Base-by-base conservation (phyloP, 495 filamentous ascomycete genomes). In the Annulohypoxylon stygium region DNA sequence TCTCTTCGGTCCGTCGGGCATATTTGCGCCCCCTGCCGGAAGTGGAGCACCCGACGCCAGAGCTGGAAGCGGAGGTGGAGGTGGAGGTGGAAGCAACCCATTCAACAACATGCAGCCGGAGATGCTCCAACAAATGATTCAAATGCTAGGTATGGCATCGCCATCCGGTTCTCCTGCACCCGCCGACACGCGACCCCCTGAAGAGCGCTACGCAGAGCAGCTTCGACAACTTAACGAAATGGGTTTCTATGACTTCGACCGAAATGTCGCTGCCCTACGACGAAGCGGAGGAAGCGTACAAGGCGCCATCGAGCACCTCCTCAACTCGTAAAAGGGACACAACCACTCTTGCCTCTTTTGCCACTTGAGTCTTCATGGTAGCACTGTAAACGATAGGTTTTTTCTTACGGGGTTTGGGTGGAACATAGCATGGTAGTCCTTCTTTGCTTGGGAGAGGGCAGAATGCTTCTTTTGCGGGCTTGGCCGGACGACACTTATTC, bases 231-330 rank as follows among this genome's bases (percentile, higher is more conserved):
- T 99, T 70, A 98, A 99, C 78, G 96, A 98, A 61, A 99, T 99
- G 97, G 97, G 97, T 4, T 98, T 99, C 80, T 97, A 89, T 78
- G 96, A 99, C 73, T 98, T 98, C 77, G 95, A 98, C 63, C 80
- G 91, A 76, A 99, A 99, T 71, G 88, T 99, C 41, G 88, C 90
- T 73, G 97, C 97, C 16, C 83, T 99, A 79, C 88, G 96, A 81
- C 87, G 94, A 70, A 90, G 92, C 64, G 97, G 97, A 0, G 97
- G 97, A 6, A 97, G 93, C 79, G 96, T 98, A 68, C 93, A 98
- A 79, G 97, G 95, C 2, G 97, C 97, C 11, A 90, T 98, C 60
- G 94, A 98, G 80, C 91, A 94, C 68, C 75, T 94, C 48, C 79
- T 94, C 48, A 79, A 69, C 70, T 73, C 71, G 41, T 79, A 70